phyloP scores from a whole-genome alignment of 2,329 filamentous ascomycete species.

The Colletotrichum simmondsii region DNA sequence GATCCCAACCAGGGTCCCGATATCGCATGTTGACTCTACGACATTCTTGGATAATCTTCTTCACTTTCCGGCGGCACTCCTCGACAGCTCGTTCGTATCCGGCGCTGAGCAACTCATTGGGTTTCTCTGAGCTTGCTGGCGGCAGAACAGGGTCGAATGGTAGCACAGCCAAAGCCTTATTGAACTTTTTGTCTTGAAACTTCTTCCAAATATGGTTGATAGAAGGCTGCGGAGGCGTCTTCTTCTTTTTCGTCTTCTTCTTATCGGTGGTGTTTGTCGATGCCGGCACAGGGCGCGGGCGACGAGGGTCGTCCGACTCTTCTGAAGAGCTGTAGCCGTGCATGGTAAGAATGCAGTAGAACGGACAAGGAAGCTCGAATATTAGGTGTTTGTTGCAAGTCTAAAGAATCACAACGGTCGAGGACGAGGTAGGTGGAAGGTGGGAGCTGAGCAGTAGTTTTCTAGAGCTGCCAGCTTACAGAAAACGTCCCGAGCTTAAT shows the following conservation, averaged over 20 bases:
- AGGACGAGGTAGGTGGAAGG: neutral
- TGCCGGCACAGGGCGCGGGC: conserved; percentile 48
- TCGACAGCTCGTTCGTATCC: conserved; percentile 73
- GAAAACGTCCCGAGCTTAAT: neutral
- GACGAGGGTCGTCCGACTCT: conserved; percentile 59
- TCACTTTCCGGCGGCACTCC: conserved; percentile 71
- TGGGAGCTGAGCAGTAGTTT: neutral
- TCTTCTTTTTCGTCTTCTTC: conserved; percentile 68
- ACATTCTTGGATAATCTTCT: conserved; percentile 74
- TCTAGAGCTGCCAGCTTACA: conserved; percentile 2
- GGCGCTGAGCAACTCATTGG: conserved; percentile 69
- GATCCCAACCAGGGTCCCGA: conserved; percentile 71
- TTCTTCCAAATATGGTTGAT: conserved; percentile 76
- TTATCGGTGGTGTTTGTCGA: conserved; percentile 47
- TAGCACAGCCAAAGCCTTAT: conserved; percentile 72
- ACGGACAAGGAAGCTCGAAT: neutral
- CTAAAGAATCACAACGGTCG: conserved; percentile 3
- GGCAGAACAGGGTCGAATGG: conserved; percentile 70
- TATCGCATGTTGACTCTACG: conserved; percentile 83
- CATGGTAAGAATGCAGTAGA: conserved; percentile 40
- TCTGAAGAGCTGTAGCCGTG: conserved; percentile 62
- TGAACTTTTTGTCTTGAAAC: conserved; percentile 69
- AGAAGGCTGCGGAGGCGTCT: conserved; percentile 72
- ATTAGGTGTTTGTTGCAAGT: neutral
- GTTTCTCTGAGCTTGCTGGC: conserved; percentile 60